Conservation (phyloP, 2,329 filamentous ascomycete species). For the Penicillium hordei region DNA sequence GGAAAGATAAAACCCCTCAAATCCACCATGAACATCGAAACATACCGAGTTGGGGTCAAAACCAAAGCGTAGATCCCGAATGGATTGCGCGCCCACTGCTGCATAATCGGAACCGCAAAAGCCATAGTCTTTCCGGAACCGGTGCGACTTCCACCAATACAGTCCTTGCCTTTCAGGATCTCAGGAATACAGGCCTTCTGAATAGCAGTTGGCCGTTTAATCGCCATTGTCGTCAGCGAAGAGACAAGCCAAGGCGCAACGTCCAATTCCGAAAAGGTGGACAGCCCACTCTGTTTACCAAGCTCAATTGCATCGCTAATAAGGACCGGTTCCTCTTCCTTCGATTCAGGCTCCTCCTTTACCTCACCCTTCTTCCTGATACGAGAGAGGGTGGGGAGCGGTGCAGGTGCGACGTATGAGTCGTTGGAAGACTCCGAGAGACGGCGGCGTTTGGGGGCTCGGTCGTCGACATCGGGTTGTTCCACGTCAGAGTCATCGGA, state of each 20-base stretch:
- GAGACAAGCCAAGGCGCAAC: constrained; percentile 85
- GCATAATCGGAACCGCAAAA: constrained; percentile 90
- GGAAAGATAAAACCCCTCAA: background rate
- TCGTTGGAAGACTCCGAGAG: constrained; percentile 40
- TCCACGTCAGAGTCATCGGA: constrained; percentile 23
- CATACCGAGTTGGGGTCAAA: constrained; percentile 77
- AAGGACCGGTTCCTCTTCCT: constrained; percentile 38
- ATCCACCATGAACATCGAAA: constrained; percentile 6
- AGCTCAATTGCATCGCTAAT: constrained; percentile 44
- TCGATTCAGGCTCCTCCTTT: constrained; percentile 16
- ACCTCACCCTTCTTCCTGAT: constrained; percentile 42
- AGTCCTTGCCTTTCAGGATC: constrained; percentile 86
- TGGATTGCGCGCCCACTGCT: constrained; percentile 90
- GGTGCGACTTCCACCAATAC: constrained; percentile 90
- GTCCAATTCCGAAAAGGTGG: constrained; percentile 68
- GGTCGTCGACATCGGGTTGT: constrained; percentile 26
- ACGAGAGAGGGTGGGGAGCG: constrained; percentile 41
- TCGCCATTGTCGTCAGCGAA: constrained; percentile 74
- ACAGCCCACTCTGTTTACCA: constrained; percentile 46
- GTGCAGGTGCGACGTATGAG: constrained; percentile 35
- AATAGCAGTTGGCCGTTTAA: constrained; percentile 85
- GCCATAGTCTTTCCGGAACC: constrained; percentile 97
- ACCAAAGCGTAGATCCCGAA: constrained; percentile 87
- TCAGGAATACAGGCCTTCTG: constrained; percentile 91
- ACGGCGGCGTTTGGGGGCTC: constrained; percentile 42